Conservation (phyloP, 768 basidiomycete species). For the Agaricus subrufescens region DNA sequence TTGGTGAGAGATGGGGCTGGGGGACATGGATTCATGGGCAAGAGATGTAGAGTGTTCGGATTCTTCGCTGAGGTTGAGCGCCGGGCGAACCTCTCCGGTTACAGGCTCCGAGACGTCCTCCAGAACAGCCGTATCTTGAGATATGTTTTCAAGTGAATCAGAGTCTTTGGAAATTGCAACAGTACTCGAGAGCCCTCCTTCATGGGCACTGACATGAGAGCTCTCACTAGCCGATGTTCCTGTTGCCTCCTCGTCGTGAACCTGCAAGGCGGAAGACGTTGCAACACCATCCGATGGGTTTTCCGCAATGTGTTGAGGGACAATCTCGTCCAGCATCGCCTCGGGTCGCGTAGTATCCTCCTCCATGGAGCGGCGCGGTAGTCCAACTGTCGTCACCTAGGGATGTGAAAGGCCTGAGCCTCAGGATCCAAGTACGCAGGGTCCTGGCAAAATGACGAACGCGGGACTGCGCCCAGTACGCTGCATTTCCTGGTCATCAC, state of each 20-base stretch:
- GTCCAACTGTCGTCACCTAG: neutral
- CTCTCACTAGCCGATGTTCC: neutral
- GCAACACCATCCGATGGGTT: neutral
- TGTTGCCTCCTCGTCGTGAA: neutral
- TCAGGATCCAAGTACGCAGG: neutral
- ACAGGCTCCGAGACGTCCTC: neutral
- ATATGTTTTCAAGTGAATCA: neutral
- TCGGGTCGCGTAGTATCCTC: neutral
- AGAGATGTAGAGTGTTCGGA: neutral
- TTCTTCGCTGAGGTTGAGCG: neutral
- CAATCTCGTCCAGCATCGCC: neutral
- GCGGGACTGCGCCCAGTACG: neutral
- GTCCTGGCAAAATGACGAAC: neutral
- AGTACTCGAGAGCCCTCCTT: neutral
- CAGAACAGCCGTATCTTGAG: neutral
- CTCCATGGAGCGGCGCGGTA: neutral
- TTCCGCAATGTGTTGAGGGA: neutral
- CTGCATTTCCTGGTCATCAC: slow-evolving; percentile 8
- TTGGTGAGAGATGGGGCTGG: neutral
- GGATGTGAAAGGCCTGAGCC: neutral
- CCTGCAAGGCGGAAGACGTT: slow-evolving; percentile 5
- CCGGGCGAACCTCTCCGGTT: neutral
- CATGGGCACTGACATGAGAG: neutral
- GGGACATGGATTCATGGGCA: neutral
- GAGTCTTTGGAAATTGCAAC: neutral